phyloP scores from a whole-genome alignment of 352 stramenopile genomes.

The Thraustochytrium sp. region DNA sequence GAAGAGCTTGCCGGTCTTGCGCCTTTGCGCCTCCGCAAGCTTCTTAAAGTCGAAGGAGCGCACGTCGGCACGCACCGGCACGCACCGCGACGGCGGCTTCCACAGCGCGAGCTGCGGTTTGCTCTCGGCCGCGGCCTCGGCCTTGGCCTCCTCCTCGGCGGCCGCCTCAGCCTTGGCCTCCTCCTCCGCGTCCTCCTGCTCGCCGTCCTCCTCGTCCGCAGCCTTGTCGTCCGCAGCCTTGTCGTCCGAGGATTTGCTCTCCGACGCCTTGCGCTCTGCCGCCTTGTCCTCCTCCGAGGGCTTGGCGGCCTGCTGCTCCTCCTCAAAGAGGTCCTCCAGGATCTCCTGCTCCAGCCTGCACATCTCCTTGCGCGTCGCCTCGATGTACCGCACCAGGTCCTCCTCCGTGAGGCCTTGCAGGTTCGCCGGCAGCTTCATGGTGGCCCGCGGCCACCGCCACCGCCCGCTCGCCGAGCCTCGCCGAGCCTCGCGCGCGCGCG shows the following conservation, averaged over 20 bases:
- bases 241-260: not conserved
- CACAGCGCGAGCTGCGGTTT: constrained; percentile 24
- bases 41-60: constrained; percentile 50
- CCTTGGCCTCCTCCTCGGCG: not conserved
- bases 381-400: not conserved
- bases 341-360: constrained; percentile 17
- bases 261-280: not conserved
- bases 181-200: not conserved
- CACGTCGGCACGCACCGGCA: constrained; percentile 51
- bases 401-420: not conserved
- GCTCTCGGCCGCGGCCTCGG: not conserved
- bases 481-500: not conserved
- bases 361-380: not conserved
- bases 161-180: not conserved
- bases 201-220: not conserved
- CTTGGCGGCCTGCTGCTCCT: not conserved
- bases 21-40: constrained; percentile 45
- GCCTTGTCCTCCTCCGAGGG: no score
- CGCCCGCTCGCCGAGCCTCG: no score
- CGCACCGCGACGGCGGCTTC: constrained; percentile 48
- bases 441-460: not conserved
- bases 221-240: no score
- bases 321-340: not conserved
- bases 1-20: constrained; percentile 44
- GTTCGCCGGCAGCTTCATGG: not conserved